These are phyloP conservation scores for Mrakia hoshinonis DNA, from an alignment of 768 basidiomycete species.

Conservation along the genomic window DNA sequence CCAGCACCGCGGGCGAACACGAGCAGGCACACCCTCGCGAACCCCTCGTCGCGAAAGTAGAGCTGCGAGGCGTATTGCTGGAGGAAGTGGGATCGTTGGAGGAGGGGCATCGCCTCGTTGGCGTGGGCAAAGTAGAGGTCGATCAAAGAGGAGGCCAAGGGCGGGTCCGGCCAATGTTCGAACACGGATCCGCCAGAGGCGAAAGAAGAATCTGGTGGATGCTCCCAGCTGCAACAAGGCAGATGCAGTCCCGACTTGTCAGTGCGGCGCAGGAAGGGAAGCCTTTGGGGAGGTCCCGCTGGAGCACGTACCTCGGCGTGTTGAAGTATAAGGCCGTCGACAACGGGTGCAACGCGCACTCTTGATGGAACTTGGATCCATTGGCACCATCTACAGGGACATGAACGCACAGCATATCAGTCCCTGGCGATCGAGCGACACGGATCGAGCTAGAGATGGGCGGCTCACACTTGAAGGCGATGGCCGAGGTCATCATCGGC, in stretches of 20 bases:
- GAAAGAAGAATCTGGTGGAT: not conserved
- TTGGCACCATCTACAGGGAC: constrained; percentile 15
- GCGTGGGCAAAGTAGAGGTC: constrained; percentile 15
- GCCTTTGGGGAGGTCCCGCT: no score
- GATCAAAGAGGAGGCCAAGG: constrained; percentile 1
- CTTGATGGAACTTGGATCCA: constrained; percentile 12
- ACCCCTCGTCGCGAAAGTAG: constrained; percentile 20
- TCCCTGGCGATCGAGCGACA: no score
- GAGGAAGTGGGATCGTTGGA: constrained; percentile 13
- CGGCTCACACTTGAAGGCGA: no score
- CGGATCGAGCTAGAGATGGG: not conserved
- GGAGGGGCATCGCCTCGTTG: constrained; percentile 6
- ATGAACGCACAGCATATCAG: not conserved
- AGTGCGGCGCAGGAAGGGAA: no score
- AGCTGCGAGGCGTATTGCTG: constrained; percentile 17
- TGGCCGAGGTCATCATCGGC: no score
- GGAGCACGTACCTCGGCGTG: not conserved
- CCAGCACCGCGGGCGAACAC: constrained; percentile 13
- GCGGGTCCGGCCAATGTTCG: constrained; percentile 16
- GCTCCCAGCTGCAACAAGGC: not conserved
- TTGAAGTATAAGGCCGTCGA: not conserved
- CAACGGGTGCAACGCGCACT: not conserved
- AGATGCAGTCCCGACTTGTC: no score
- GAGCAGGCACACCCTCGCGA: constrained; percentile 24
- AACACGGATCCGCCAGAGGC: constrained; percentile 10